Evolutionary conservation across 169 alveolate species (phyloP), one percentile per base, ranked within the genome.

Genomic region (Cryptosporidium xiaoi): DNA sequence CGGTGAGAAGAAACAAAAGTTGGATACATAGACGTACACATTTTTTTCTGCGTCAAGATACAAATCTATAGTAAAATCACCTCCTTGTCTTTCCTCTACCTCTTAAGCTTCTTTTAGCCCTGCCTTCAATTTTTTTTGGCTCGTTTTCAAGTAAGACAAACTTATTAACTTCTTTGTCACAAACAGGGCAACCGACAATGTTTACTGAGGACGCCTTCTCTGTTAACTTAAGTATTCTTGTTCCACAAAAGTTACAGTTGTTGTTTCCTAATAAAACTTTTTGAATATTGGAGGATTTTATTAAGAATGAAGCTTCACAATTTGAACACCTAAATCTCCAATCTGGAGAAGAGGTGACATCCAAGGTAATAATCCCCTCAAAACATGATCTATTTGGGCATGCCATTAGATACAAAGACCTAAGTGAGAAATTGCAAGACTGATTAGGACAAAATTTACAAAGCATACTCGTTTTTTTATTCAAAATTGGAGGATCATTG

Each of bases 401-500:
- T 13, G 62, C 69, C 87, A 77, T 77, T 4, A 77, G 20, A 44
- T 29, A 77, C 24, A 71, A 46, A 12, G 87, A 77, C 27, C 55
- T 62, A 20, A 60, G 36, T 15, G 87, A 77, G 50, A 60, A 56
- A 15, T 29, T 56, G 31, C 87, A 77, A 3, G 77, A 55, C 18
- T 44, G 58, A 12, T 77, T 68, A 34, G 87, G 87, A 29, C 87
- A 77, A 27, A 27, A 15, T 36, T 62, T 77, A 29, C 87, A 77
- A 40, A 44, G 51, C 69, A 56, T 77, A 36, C 56, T 77, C 2
- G 36, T 64, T 20, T 40, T 77, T 3, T 68, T 71, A 46, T 68
- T 82, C 64, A 68, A 91, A 44, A 93, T 90, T 20, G 95, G 95
- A 2, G 95, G 95, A 51, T 91, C 93, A 82, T 92, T 91, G 85